Conservation (phyloP, 805 yeast species). For the Saccharomycopsis sp. region DNA sequence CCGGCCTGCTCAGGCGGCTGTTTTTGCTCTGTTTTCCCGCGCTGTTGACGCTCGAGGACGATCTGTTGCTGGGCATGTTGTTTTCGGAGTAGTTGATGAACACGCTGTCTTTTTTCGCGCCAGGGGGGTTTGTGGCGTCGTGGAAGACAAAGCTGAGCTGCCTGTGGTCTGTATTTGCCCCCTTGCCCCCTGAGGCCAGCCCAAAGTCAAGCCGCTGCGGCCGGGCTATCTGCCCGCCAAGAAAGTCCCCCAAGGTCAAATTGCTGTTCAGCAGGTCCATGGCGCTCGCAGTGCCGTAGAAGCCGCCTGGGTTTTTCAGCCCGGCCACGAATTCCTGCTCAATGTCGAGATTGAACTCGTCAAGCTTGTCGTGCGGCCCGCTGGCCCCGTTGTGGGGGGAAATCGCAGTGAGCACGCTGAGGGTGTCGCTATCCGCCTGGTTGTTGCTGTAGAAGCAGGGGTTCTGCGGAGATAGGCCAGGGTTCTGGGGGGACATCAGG, state of each 20-base stretch:
- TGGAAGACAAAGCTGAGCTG: background rate
- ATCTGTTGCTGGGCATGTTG: background rate
- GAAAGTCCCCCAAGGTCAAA: conserved; percentile 3
- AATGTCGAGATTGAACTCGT: conserved; percentile 7
- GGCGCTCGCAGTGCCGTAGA: background rate
- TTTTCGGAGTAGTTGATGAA: background rate
- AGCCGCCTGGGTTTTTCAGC: background rate
- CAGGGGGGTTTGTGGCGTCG: background rate
- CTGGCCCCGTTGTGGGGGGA: conserved; percentile 2
- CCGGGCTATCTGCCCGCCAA: no score
- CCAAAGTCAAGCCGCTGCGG: background rate
- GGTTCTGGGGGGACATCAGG: no score
- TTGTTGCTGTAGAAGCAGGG: background rate
- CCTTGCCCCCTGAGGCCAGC: background rate
- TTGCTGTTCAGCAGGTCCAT: conserved; percentile 1
- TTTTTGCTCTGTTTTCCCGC: background rate
- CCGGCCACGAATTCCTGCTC: conserved; percentile 2
- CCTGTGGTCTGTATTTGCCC: background rate
- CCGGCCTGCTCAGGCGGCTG: background rate
- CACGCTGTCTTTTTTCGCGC: background rate
- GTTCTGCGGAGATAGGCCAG: no score
- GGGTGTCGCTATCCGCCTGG: conserved; percentile 2
- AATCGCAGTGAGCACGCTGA: conserved; percentile 6
- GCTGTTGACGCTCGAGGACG: background rate
- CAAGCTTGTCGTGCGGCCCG: conserved; percentile 4